Evolutionary conservation across 768 basidiomycete species (phyloP).

Genomic region (Phanerochaete sordida): DNA sequence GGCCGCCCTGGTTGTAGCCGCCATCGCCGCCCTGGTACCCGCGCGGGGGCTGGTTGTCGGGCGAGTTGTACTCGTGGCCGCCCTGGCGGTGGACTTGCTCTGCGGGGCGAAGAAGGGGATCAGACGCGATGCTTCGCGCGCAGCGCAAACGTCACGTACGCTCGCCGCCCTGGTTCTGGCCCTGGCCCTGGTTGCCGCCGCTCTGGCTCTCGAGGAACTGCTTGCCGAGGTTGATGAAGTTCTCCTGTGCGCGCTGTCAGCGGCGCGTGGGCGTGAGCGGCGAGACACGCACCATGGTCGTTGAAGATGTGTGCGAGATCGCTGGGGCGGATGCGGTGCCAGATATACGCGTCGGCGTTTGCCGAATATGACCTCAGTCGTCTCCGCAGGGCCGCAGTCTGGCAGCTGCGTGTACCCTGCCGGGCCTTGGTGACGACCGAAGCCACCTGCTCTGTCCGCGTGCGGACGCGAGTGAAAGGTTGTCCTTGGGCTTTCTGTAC

Average conservation of each 20-base stretch:
- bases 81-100: slow-evolving; percentile 43
- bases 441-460: too few species aligned
- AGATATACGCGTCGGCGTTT: slow-evolving; percentile 1
- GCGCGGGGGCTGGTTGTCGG: slow-evolving; percentile 37
- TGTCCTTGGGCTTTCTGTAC: too few species aligned
- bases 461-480: too few species aligned
- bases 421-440: too few species aligned
- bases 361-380: slow-evolving; percentile 7
- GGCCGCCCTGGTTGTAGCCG: neutral
- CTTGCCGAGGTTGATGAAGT: slow-evolving; percentile 68
- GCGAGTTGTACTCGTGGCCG: slow-evolving; percentile 59
- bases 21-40: slow-evolving; percentile 1
- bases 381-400: neutral
- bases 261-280: neutral
- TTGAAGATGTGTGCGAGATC: neutral
- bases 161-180: slow-evolving; percentile 5
- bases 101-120: neutral
- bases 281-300: slow-evolving; percentile 3
- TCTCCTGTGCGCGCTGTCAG: slow-evolving; percentile 41
- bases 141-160: neutral
- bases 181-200: neutral
- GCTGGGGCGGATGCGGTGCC: neutral
- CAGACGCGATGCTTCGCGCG: neutral
- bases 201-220: slow-evolving; percentile 53
- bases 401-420: neutral